A percentile compares a stretch with the other conserved stretches of the same genome.
Conservation (phyloP, 495 filamentous ascomycete species). For the Pyrenopolyporus hunteri region DNA sequence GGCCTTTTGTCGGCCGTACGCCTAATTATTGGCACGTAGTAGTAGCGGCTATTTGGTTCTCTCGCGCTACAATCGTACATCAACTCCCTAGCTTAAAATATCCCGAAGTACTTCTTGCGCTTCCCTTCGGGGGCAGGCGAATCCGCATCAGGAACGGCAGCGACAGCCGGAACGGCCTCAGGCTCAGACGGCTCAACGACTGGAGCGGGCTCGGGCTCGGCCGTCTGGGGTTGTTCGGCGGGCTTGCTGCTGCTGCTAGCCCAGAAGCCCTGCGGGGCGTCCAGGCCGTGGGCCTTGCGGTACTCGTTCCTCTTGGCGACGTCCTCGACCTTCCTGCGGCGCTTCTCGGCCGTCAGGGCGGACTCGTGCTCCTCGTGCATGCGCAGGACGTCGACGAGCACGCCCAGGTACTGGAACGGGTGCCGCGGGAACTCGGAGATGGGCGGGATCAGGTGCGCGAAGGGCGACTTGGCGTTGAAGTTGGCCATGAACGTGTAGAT, state of each 20-base stretch:
- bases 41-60: slow-evolving; percentile 8
- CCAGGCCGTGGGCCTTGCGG: slow-evolving; percentile 80
- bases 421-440: slow-evolving; percentile 63
- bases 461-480: slow-evolving; percentile 73
- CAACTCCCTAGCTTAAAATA: slow-evolving; percentile 43
- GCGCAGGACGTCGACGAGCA: slow-evolving; percentile 68
- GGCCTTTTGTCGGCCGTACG: not conserved
- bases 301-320: slow-evolving; percentile 78
- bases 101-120: slow-evolving; percentile 52
- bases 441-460: slow-evolving; percentile 72
- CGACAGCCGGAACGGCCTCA: slow-evolving; percentile 1
- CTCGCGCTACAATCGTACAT: slow-evolving; percentile 5
- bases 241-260: not conserved
- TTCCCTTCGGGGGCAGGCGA: slow-evolving; percentile 30
- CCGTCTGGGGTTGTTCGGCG: not conserved
- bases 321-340: slow-evolving; percentile 73
- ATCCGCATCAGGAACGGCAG: slow-evolving; percentile 5
- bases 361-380: slow-evolving; percentile 71
- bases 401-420: slow-evolving; percentile 64
- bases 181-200: slow-evolving; percentile 10
- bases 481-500: slow-evolving; percentile 69
- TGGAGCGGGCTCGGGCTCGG: slow-evolving; percentile 8
- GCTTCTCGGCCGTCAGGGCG: slow-evolving; percentile 66
- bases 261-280: slow-evolving; percentile 55
- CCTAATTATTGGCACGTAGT: no score